Evolutionary conservation across 2,329 filamentous ascomycete species (phyloP), one percentile per base, ranked within the genome.

Genomic region (Geosmithia morbida): DNA sequence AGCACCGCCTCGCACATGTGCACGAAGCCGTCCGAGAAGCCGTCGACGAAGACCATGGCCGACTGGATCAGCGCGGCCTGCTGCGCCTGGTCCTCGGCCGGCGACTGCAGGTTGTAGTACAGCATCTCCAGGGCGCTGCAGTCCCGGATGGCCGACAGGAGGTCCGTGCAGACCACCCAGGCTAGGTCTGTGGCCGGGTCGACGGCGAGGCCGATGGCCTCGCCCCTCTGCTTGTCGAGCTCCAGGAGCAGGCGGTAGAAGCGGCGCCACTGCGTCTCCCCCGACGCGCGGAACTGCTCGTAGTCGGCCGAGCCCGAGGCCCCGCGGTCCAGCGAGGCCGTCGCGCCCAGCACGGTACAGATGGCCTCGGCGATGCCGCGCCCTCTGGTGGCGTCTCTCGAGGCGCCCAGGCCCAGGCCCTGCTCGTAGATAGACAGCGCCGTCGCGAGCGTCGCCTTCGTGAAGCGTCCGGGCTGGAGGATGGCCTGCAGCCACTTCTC

Each of bases 401-500:
- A 45, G 1, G 62, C 54, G 11, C 59, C 57, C 50, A 74, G 64
- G 11, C 59, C 57, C 50, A 74, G 64, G 14, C 72, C 84, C 53
- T 81, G 79, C 59, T 87, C 82, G 57, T 94, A 96, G 49, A 94
- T 85, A 22, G 77, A 71, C 33, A 97, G 68, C 1, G 89, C 86
- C 16, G 87, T 87, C 60, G 95, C 87, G 14, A 98, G 70, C 0
- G 87, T 89, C 7, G 85, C 73, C 33, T 72, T 74, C 0, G 85
- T 84, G 59, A 94, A 97, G 47, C 84, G 79, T 16, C 87, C 87
- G 1, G 92, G 90, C 50, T 79, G 81, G 55, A 97, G 75, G 49
- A 98, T 79, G 53, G 85, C 84, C 26, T 84, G 73, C 8, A 96
- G 68, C 92, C 92, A 98, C 60, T 85, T 85, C 56, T 95, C 87